A percentile compares a stretch with the other conserved stretches of the same genome.
Evolutionary conservation across 495 filamentous ascomycete species (phyloP).

Genomic region (Annulohypoxylon moriforme): DNA sequence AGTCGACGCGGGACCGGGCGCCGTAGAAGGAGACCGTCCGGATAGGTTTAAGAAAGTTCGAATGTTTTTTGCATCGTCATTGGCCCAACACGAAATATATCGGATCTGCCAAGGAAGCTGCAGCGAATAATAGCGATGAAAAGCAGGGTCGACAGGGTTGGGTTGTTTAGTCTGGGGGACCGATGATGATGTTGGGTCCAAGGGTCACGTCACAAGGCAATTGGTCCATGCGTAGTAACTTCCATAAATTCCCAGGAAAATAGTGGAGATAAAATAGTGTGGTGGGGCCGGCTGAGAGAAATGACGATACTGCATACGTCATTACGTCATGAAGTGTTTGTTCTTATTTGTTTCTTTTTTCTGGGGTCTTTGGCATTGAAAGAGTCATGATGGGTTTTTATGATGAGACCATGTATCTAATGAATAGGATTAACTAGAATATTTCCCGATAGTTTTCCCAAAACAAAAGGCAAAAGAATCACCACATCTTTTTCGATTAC

Average conservation of each 20-base stretch:
- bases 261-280: conserved; percentile 9
- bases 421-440: conserved; percentile 5
- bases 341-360: conserved; percentile 18
- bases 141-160: not conserved
- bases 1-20: conserved; percentile 25
- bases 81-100: conserved; percentile 23
- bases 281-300: conserved; percentile 36
- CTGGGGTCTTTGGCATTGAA: conserved; percentile 16
- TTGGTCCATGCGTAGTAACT: conserved; percentile 30
- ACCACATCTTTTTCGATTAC: conserved; percentile 19
- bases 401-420: conserved; percentile 2
- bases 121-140: conserved; percentile 20
- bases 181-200: conserved; percentile 24
- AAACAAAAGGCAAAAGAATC: conserved; percentile 15
- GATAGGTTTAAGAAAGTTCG: conserved; percentile 14
- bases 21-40: conserved; percentile 5
- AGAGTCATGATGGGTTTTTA: conserved; percentile 44
- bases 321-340: conserved; percentile 43
- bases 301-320: conserved; percentile 45
- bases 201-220: conserved; percentile 35
- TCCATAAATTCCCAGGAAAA: conserved; percentile 29
- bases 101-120: conserved; percentile 25
- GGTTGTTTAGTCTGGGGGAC: conserved; percentile 5
- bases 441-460: not conserved
- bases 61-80: conserved; percentile 24